phyloP scores from a whole-genome alignment of 352 stramenopile genomes.

The Globisporangium cederbergense region DNA sequence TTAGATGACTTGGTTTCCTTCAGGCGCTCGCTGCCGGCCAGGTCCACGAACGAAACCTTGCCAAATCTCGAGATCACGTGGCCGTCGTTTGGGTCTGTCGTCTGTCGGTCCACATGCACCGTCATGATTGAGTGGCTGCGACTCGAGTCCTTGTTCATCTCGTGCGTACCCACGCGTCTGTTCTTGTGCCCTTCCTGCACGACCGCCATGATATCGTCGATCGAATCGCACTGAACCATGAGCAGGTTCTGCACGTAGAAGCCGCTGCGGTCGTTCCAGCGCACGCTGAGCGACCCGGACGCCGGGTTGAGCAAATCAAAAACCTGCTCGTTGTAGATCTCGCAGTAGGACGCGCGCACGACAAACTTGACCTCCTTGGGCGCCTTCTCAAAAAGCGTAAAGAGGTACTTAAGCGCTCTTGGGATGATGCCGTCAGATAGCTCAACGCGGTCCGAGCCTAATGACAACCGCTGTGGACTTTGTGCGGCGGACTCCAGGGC shows the following conservation, averaged over 20 bases:
- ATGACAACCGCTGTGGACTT: not conserved
- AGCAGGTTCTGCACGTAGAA: constrained; percentile 82
- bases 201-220: constrained; percentile 74
- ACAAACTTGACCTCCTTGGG: constrained; percentile 53
- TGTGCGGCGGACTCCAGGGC: not conserved
- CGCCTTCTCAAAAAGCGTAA: constrained; percentile 38
- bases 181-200: constrained; percentile 74
- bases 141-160: constrained; percentile 83
- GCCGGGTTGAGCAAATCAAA: constrained; percentile 73
- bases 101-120: constrained; percentile 62
- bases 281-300: constrained; percentile 57
- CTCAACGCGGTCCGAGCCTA: constrained; percentile 16
- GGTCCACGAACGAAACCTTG: constrained; percentile 82
- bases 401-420: constrained; percentile 70
- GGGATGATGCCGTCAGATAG: constrained; percentile 72
- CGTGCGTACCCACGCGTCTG: constrained; percentile 54
- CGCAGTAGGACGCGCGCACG: constrained; percentile 70
- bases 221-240: constrained; percentile 66
- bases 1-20: constrained; percentile 74
- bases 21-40: constrained; percentile 65
- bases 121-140: constrained; percentile 78
- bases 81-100: constrained; percentile 41
- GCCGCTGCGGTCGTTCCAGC: constrained; percentile 65
- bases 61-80: constrained; percentile 55
- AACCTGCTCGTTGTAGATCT: constrained; percentile 86